These are phyloP conservation scores for bread wheat (Triticum aestivum) DNA, from an alignment of 176 grass and related monocot species.

Conservation along the genomic window IWGSC_CS_RefSeq_v2.1 NC_057802.1:184294474-184294973, in stretches of 20 bases:
- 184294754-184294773: neutral
- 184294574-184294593: too few relatives aligned
- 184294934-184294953: neutral
- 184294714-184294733: neutral
- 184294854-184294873: neutral
- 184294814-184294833: neutral
- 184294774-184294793: neutral
- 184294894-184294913: neutral
- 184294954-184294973: constrained; percentile 4
- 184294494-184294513: too few relatives aligned
- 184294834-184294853: neutral
- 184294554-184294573: too few relatives aligned
- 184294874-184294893: neutral
- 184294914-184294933: neutral
- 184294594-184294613: too few relatives aligned
- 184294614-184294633: too few relatives aligned
- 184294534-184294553: too few relatives aligned
- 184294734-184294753: neutral
- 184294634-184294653: too few relatives aligned
- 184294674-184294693: neutral
- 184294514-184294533: too few relatives aligned
- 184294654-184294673: neutral
- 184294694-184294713: neutral
- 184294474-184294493: too few relatives aligned
- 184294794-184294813: neutral